A percentile compares a stretch with the other conserved stretches of the same genome.
Conservation (phyloP, 306 rosid genomes). For the Cicer arietinum region DNA sequence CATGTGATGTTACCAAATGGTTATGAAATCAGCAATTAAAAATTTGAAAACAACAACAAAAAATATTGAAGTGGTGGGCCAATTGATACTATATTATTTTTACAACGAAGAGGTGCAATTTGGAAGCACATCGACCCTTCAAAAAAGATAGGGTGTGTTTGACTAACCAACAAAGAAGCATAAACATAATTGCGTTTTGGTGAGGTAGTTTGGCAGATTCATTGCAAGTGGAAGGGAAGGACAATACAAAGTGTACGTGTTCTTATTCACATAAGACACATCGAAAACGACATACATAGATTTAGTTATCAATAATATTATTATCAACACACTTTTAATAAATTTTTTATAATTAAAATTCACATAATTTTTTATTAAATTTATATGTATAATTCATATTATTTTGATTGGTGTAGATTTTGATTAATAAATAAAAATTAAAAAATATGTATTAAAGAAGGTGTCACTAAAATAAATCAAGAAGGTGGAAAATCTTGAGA, state of each 20-base stretch:
- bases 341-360: too few species aligned
- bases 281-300: slow-evolving; percentile 11
- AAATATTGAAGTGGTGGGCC: neutral
- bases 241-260: slow-evolving; percentile 34
- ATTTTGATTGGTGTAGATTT: too few species aligned
- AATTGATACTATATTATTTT: neutral
- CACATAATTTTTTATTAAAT: too few species aligned
- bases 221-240: slow-evolving; percentile 46
- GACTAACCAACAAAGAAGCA: slow-evolving; percentile 15
- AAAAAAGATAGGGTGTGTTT: slow-evolving; percentile 40
- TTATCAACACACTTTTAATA: too few species aligned
- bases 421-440: too few species aligned
- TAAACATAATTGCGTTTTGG: slow-evolving; percentile 32
- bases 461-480: neutral
- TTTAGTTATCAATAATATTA: too few species aligned
- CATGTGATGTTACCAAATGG: slow-evolving; percentile 11
- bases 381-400: too few species aligned
- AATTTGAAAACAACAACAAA: neutral
- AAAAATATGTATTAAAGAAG: too few species aligned
- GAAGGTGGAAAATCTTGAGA: neutral
- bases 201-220: slow-evolving; percentile 47
- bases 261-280: neutral
- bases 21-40: neutral
- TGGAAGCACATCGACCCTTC: slow-evolving; percentile 37
- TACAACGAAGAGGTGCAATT: slow-evolving; percentile 37